These are phyloP conservation scores for Fusarium torulosum DNA, from an alignment of 2,329 filamentous ascomycete species.

Conservation along the genomic window DNA sequence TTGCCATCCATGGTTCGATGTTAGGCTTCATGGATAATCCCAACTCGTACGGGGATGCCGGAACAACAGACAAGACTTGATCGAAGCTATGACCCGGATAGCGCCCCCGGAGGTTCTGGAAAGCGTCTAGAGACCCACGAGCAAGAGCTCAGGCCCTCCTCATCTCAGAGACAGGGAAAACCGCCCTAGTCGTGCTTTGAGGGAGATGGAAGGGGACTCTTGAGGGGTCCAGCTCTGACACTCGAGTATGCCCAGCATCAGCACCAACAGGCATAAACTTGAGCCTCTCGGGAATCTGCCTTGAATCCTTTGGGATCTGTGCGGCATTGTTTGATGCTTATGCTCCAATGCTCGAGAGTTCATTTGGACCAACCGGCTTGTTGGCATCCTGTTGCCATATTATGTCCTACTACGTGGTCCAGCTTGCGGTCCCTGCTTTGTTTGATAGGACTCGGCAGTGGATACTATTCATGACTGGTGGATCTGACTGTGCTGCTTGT, in stretches of 20 bases:
- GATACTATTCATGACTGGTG: conserved; percentile 23
- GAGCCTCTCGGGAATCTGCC: conserved; percentile 19
- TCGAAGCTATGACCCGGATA: conserved; percentile 36
- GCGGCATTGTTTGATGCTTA: conserved; percentile 19
- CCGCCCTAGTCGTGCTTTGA: conserved; percentile 25
- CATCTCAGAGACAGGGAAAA: conserved; percentile 37
- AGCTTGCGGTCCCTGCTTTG: conserved; percentile 23
- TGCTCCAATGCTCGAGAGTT: conserved; percentile 14
- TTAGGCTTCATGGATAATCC: conserved; percentile 40
- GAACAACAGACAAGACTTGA: conserved; percentile 24
- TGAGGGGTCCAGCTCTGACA: conserved; percentile 11
- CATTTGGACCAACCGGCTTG: conserved; percentile 6
- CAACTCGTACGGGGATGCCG: conserved; percentile 32
- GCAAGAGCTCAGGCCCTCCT: conserved; percentile 10
- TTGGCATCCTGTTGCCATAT: not conserved
- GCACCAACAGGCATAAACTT: conserved; percentile 1
- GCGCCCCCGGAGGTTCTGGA: conserved; percentile 30
- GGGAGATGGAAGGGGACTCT: conserved; percentile 47
- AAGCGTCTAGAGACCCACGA: conserved; percentile 31
- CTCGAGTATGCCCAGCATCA: not conserved
- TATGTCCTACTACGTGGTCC: conserved; percentile 31
- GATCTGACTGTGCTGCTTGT: conserved; percentile 20
- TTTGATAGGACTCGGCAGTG: conserved; percentile 5
- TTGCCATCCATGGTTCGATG: not conserved
- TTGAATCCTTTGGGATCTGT: conserved; percentile 36